Evolutionary conservation across 208 protist species (phyloP), one percentile per base, ranked within the genome.

Genomic region (Trypanosoma boissoni): DNA sequence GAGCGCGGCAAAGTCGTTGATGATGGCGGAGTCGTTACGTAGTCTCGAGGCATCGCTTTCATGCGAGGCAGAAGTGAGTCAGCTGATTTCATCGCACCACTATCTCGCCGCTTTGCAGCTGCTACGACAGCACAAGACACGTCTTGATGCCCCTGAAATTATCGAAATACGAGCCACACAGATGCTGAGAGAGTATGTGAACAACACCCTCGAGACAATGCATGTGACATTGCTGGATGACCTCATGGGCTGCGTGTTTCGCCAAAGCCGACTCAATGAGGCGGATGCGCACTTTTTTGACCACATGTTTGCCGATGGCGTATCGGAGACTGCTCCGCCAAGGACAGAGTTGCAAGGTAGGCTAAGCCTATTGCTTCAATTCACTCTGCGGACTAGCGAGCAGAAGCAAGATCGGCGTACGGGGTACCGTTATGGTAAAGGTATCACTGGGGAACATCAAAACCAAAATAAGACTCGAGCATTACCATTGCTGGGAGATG

Each of bases 231-330:
- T 94, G 32, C 75, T 87, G 28, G 79, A 91, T 54, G 82, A 88
- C 50, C 59, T 94, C 21, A 70, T 92, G 31, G 54, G 64, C 24
- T 92, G 82, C 56, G 74, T 94, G 0, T 94, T 94, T 72, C 70
- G 82, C 2, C 73, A 91, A 43, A 75, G 86, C 42, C 69, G 71
- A 6, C 64, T 88, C 28, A 51, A 74, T 23, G 80, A 81, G 44
- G 83, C 75, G 21, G 77, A 94, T 46, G 61, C 68, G 18, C 73
- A 84, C 41, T 45, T 83, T n/a, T 41, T 91, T 52, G 55, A 78
- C 43, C 65, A 72, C 44, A 70, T 94, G 66, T 63, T 91, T 20
- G 31, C 24, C 0, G 64, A 63, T 14, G 65, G 68, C 7, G 74
- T 32, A 20, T 52, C 50, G 0, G 42, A 68, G 23, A 61, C 31